phyloP scores from a whole-genome alignment of 805 yeast genomes.

The Yarrowia bubula region DNA sequence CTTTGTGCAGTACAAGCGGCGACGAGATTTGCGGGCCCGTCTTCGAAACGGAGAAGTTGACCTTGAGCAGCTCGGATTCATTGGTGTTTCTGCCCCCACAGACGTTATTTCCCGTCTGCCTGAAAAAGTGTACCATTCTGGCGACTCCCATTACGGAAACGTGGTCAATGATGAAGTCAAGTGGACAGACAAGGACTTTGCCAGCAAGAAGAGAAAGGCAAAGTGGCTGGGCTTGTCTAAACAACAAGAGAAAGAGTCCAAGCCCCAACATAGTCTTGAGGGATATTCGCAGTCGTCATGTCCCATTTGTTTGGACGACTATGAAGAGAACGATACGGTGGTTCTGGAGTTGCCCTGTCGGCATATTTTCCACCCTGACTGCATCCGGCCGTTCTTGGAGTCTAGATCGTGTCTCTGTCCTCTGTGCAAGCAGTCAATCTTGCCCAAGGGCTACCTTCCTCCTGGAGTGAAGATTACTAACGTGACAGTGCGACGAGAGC shows the following conservation, averaged over 20 bases:
- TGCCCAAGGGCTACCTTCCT: slow-evolving; percentile 28
- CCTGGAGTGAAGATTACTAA: slow-evolving; percentile 25
- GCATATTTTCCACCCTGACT: slow-evolving; percentile 76
- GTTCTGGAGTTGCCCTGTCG: slow-evolving; percentile 78
- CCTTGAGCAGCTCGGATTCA: slow-evolving; percentile 26
- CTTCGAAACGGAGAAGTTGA: slow-evolving; percentile 27
- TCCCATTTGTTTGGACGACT: slow-evolving; percentile 74
- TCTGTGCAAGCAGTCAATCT: slow-evolving; percentile 48
- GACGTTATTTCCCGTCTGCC: slow-evolving; percentile 23
- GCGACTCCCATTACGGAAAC: not conserved
- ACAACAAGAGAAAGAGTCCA: not conserved
- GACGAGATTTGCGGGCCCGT: slow-evolving; percentile 17
- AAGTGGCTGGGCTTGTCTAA: not conserved
- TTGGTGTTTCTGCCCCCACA: slow-evolving; percentile 24
- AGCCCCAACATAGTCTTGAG: not conserved
- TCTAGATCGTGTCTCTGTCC: slow-evolving; percentile 79
- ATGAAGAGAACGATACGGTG: slow-evolving; percentile 56
- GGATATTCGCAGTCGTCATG: slow-evolving; percentile 43
- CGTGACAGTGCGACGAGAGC: slow-evolving; percentile 25
- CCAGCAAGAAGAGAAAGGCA: not conserved
- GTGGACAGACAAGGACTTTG: not conserved
- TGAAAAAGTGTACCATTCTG: slow-evolving; percentile 11
- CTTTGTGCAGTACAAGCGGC: slow-evolving; percentile 20
- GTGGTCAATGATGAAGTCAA: not conserved
- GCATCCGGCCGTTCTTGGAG: slow-evolving; percentile 81